Evolutionary conservation across 306 rosid species (phyloP).

Genomic region (Coriaria nepalensis): DNA sequence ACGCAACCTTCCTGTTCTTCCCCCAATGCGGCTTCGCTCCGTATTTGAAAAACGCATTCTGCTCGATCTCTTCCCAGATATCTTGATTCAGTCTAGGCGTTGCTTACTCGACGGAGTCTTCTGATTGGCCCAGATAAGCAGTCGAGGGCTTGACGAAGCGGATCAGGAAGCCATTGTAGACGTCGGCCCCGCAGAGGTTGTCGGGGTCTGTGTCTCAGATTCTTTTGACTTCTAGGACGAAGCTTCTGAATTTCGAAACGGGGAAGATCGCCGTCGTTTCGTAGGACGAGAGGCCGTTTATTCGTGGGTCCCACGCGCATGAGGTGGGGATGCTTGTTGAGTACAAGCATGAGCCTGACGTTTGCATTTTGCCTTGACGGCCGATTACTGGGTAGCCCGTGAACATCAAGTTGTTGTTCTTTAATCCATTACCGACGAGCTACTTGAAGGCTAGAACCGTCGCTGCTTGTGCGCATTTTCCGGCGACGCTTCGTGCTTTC

Average conservation of each 20-base stretch:
- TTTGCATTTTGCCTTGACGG: constrained; percentile 50
- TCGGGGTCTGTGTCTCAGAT: constrained; percentile 38
- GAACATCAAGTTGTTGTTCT: constrained; percentile 35
- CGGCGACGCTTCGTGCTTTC: constrained; percentile 15
- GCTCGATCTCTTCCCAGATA: constrained; percentile 70
- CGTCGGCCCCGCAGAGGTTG: constrained; percentile 51
- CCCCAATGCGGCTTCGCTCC: constrained; percentile 83
- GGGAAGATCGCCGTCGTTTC: constrained; percentile 59
- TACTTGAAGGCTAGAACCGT: constrained; percentile 32
- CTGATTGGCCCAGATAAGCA: constrained; percentile 57
- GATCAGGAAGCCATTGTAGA: constrained; percentile 48
- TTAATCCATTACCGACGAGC: constrained; percentile 49
- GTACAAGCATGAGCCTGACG: constrained; percentile 65
- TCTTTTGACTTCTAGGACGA: constrained; percentile 37
- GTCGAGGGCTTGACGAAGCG: constrained; percentile 45
- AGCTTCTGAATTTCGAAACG: constrained; percentile 26
- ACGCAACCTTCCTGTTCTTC: constrained; percentile 53
- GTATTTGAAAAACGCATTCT: constrained; percentile 52
- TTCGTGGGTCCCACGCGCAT: constrained; percentile 80
- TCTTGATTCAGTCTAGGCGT: constrained; percentile 56
- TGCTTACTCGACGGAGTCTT: constrained; percentile 47
- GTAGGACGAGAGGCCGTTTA: constrained; percentile 53
- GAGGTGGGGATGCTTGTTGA: constrained; percentile 24
- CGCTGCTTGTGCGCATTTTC: constrained; percentile 47
- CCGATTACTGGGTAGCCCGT: constrained; percentile 68